These are phyloP conservation scores for Globisporangium okanoganense DNA, from an alignment of 352 stramenopile genomes.

Conservation along the genomic window DNA sequence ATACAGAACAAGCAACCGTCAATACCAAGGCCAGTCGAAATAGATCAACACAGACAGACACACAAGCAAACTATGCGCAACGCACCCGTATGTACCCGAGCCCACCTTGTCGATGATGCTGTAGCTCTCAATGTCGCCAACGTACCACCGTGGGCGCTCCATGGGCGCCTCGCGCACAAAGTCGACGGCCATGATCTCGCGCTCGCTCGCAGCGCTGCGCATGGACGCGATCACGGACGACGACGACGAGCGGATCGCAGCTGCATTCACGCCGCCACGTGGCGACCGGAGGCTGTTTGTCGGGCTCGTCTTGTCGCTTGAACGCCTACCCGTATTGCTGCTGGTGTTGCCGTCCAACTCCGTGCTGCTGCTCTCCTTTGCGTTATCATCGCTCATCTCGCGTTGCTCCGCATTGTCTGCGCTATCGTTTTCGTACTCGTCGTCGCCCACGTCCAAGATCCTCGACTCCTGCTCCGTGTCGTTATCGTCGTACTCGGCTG, in stretches of 20 bases:
- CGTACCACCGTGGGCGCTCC: conserved; percentile 67
- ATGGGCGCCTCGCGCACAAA: conserved; percentile 27
- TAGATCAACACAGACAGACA: conserved; percentile 4
- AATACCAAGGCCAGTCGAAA: too few relatives aligned
- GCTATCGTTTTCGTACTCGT: conserved; percentile 20
- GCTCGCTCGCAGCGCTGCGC: conserved; percentile 61
- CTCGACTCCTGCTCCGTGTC: conserved; percentile 17
- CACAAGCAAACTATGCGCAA: conserved; percentile 4
- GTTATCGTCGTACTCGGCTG: conserved; percentile 2
- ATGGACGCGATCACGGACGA: conserved; percentile 68
- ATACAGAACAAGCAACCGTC: conserved; percentile 11
- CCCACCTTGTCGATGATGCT: conserved; percentile 88
- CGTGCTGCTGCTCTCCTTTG: not conserved
- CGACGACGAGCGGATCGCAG: conserved; percentile 28
- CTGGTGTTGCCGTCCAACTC: not conserved
- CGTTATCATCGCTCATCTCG: not conserved
- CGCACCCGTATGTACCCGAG: conserved; percentile 81
- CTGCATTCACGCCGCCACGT: conserved; percentile 8
- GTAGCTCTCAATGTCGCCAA: conserved; percentile 85
- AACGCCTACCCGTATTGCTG: not conserved
- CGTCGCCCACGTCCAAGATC: conserved; percentile 6
- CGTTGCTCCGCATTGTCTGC: not conserved
- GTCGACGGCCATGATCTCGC: conserved; percentile 63
- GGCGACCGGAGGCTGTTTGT: conserved; percentile 8
- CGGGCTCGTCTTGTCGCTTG: not conserved